Evolutionary conservation across 768 basidiomycete species (phyloP).

Genomic region (Auricularia cornea): DNA sequence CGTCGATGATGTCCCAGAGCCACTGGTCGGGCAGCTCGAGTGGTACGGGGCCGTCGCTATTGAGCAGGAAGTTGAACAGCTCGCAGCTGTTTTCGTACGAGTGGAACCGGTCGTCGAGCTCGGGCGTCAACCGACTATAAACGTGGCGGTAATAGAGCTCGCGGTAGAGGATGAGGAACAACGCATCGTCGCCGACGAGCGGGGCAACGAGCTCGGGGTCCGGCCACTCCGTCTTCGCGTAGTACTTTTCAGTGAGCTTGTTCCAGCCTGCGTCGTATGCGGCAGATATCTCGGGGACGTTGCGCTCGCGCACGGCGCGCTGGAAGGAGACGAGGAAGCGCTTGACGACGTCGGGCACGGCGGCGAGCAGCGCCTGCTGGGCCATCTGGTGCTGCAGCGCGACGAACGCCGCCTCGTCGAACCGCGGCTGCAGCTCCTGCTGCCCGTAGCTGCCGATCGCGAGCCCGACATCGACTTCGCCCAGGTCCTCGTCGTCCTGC

Average conservation of each 20-base stretch:
- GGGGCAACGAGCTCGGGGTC: slow-evolving; percentile 94
- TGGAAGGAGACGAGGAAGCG: slow-evolving; percentile 95
- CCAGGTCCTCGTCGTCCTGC: slow-evolving; percentile 67
- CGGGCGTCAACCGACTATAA: slow-evolving; percentile 89
- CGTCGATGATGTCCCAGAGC: slow-evolving; percentile 97
- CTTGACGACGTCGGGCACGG: slow-evolving; percentile 85
- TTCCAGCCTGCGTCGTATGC: slow-evolving; percentile 98
- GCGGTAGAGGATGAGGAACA: slow-evolving; percentile 94
- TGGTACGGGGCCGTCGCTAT: slow-evolving; percentile 90
- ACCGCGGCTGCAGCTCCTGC: slow-evolving; percentile 49
- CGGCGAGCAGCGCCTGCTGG: slow-evolving; percentile 72
- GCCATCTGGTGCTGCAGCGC: slow-evolving; percentile 80
- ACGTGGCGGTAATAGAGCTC: slow-evolving; percentile 92
- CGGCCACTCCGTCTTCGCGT: slow-evolving; percentile 91
- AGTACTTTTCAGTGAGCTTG: slow-evolving; percentile 92
- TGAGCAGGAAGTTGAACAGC: slow-evolving; percentile 94
- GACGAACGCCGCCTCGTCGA: slow-evolving; percentile 60
- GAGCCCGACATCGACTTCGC: slow-evolving; percentile 62
- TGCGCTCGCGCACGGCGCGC: slow-evolving; percentile 85
- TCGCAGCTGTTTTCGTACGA: slow-evolving; percentile 98
- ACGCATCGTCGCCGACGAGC: slow-evolving; percentile 88
- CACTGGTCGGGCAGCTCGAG: slow-evolving; percentile 94
- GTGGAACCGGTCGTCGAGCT: slow-evolving; percentile 96
- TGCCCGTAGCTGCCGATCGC: slow-evolving; percentile 65
- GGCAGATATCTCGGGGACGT: slow-evolving; percentile 80